Evolutionary conservation across 495 filamentous ascomycete species (phyloP), one percentile per base, ranked within the genome.

Genomic region (Xylaria sp.): DNA sequence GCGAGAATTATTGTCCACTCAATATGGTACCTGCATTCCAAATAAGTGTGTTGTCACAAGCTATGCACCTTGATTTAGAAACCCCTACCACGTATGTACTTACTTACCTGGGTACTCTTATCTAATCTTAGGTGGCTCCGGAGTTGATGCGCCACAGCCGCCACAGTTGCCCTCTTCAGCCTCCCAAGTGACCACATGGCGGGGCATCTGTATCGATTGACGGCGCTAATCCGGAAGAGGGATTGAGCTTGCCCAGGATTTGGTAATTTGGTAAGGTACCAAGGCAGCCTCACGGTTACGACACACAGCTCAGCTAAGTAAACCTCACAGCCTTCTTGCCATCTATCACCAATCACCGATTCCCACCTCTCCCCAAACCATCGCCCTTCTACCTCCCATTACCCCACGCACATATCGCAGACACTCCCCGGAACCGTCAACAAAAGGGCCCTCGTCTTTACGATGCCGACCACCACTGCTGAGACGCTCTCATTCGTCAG

Each of bases 401-500:
- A 1, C 14, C 41, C 8, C 21, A 29, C 59, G 17, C 40, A 52
- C 44, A 61, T 46, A 24, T 29, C 15, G 19, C 15, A 24, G 53
- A 33, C 6, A 62, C 55, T n/a, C 64, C 37, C 70, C 52, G 12
- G 26, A 53, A 41, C 5, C n/a, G 35, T 31, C 48, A 40, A 48
- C 37, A 46, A 21, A 44, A 50, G 61, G 61, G 69, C 44, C 31
- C 40, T 55, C 59, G 37, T 46, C 64, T 68, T 68, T 82, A 86
- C 77, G 77, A 97, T 98, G 94, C 94, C 93, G 84, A 89, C 94
- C 82, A 98, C 94, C 72, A 97, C 94, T 82, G 93, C 93, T 76
- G 94, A 98, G 82, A 95, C 94, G 71, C 90, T 98, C 77, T 94
- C 93, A 68, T 90, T 97, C 78, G 93, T 97, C 80, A 93, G 91